Percentiles rank a stretch among this genome's conserved stretches.
These are phyloP conservation scores for Mychonastes homosphaera DNA, from an alignment of 139 green algal genomes.

Conservation along the genomic window DNA sequence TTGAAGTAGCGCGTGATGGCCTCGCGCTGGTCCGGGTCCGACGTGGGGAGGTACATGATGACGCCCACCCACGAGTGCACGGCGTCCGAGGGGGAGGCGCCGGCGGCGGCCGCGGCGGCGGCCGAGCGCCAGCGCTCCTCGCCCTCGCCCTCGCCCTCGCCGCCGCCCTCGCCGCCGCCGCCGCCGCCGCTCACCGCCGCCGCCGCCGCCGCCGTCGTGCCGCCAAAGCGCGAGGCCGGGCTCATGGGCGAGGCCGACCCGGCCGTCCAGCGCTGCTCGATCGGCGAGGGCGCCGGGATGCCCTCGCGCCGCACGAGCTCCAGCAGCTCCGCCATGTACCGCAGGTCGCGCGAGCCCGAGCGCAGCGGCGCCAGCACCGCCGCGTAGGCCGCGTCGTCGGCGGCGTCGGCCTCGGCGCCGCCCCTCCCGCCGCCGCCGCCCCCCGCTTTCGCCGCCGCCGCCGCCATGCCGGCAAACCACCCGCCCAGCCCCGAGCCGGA, in stretches of 20 bases:
- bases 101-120: neutral
- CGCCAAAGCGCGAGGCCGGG: constrained; percentile 39
- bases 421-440: too few relatives aligned
- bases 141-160: too few relatives aligned
- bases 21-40: constrained; percentile 36
- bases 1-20: constrained; percentile 47
- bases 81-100: constrained; percentile 14
- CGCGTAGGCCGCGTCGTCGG: constrained; percentile 5
- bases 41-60: constrained; percentile 93
- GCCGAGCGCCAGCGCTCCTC: neutral
- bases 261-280: constrained; percentile 92
- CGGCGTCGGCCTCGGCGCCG: too few relatives aligned
- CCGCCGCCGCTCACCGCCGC: constrained; percentile 2
- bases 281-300: constrained; percentile 75
- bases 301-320: constrained; percentile 48
- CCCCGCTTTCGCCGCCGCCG: too few relatives aligned
- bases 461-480: neutral
- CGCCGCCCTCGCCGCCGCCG: neutral
- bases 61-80: constrained; percentile 87
- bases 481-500: neutral
- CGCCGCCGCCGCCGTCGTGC: neutral
- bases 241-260: constrained; percentile 56
- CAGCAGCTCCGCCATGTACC: constrained; percentile 73
- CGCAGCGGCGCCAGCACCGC: neutral
- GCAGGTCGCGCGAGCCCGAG: constrained; percentile 33